These are phyloP conservation scores for Plantago major DNA, from an alignment of 257 asterid genomes.

Conservation along the genomic window DNA sequence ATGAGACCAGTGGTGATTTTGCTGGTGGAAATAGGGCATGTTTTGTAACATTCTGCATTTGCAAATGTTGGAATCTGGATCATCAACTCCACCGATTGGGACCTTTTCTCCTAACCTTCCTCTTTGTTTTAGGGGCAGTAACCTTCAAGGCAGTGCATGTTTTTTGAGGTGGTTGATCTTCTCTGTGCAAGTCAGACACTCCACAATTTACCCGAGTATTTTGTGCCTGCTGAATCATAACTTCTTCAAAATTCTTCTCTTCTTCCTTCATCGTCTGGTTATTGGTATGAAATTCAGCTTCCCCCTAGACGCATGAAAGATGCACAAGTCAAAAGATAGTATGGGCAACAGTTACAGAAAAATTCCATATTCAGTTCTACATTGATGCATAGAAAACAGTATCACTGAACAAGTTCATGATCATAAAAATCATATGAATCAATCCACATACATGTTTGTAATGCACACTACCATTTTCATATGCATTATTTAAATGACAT, in stretches of 20 bases:
- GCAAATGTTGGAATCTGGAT: neutral
- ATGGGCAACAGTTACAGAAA: neutral
- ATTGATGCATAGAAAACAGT: too few species aligned
- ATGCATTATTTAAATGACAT: neutral
- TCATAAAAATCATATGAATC: neutral
- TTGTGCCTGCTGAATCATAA: conserved; percentile 33
- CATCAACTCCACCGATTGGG: conserved; percentile 34
- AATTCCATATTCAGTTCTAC: neutral
- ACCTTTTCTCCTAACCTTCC: conserved; percentile 39
- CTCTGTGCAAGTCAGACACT: conserved; percentile 21
- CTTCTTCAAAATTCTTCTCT: conserved; percentile 40
- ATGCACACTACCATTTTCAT: neutral
- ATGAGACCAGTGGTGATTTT: conserved; percentile 15
- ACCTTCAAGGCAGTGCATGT: conserved; percentile 47
- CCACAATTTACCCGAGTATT: conserved; percentile 29
- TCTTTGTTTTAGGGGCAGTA: conserved; percentile 51
- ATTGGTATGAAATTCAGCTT: conserved; percentile 49
- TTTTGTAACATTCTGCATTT: neutral
- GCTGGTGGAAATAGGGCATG: neutral
- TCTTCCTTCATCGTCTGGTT: conserved; percentile 47
- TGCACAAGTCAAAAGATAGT: conserved; percentile 1
- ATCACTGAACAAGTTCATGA: neutral
- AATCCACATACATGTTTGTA: neutral
- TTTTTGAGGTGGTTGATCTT: conserved; percentile 42
- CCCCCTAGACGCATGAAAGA: conserved; percentile 34